A percentile compares a stretch with the other conserved stretches of the same genome.
Evolutionary conservation across 73 alveolate species (phyloP).

Genomic region (Paraurostyla sp.): DNA sequence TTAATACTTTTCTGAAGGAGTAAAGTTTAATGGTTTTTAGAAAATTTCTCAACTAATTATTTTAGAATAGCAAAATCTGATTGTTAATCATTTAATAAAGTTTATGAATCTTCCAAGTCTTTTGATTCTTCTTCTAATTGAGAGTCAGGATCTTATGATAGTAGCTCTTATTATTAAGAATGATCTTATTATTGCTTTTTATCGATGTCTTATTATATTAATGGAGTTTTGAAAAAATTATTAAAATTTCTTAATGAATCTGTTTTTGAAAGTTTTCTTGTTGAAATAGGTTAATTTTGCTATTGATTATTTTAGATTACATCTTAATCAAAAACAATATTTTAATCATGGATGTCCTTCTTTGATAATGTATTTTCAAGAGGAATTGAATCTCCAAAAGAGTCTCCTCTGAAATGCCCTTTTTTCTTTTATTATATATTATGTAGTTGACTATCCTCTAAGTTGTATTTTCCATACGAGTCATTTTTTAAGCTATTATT

Average conservation of each 20-base stretch:
- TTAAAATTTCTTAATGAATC: conserved; percentile 27
- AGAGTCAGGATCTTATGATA: no score
- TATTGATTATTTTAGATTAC: background rate
- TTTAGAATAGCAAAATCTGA: conserved; percentile 36
- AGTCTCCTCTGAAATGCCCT: conserved; percentile 45
- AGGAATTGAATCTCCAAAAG: conserved; percentile 37
- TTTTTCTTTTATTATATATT: background rate
- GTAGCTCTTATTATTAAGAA: no score
- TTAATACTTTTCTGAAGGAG: background rate
- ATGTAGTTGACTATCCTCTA: no score
- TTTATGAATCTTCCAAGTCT: no score
- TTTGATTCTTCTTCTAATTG: no score
- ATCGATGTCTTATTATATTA: no score
- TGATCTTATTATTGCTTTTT: no score
- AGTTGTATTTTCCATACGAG: no score
- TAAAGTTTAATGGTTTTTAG: background rate
- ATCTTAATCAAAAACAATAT: background rate
- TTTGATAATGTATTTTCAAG: conserved; percentile 4
- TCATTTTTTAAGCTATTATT: no score
- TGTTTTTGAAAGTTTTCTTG: conserved; percentile 22
- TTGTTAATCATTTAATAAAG: background rate
- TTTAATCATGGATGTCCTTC: background rate
- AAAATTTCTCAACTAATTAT: conserved; percentile 8
- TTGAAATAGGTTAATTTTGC: no score
- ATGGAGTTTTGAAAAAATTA: background rate